Base-by-base conservation (phyloP, 805 yeast species). In the Monosporozyma aerobia region DNA sequence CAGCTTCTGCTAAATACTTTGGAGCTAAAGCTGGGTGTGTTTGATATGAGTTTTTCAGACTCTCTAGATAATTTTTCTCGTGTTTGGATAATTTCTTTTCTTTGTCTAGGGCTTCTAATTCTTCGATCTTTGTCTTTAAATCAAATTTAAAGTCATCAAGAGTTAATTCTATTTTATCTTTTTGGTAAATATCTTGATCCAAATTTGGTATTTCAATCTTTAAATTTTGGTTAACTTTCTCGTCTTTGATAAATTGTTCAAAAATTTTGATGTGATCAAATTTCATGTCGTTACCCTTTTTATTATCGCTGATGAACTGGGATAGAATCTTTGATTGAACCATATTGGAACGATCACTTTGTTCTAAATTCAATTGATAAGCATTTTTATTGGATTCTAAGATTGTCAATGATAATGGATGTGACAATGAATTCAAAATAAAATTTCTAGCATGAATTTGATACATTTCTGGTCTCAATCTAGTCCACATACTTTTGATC, bases 1-100 rank as follows among this genome's bases (percentile, higher is more conserved):
- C 22, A 7, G 52, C 52, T 50, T 68, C 73, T 1, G 54, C 51
- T 41, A 62, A 76, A 59, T 76, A 75, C 54, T 78, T 75, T 7
- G 69, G 65, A 1, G 71, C 71, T 5, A 70, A 67, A 5, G 68
- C 63, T 16, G 66, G 59, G 16, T 63, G 62, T 5, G 61, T 59
- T 19, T 55, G 51, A 10, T 63, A 56, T 1, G 78, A 73, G 53
- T 59, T 60, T 48, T 64, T 54, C 49, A 77, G 62, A 49, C 73
- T 63, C 5, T 69, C 59, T 40, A 64, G 59, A 57, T 76, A 76
- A 5, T 59, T 55, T 39, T 45, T 35, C 10, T 67, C 66, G 43
- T 63, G 69, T 3, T 35, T 37, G 9, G 58, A 40, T 22, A 62
- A 47, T 40, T 63, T 65, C 27, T 62, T 61, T 5, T 51, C 48